Evolutionary conservation across 257 asterid species (phyloP), one percentile per base, ranked within the genome.

Genomic region (Salvia splendens): DNA sequence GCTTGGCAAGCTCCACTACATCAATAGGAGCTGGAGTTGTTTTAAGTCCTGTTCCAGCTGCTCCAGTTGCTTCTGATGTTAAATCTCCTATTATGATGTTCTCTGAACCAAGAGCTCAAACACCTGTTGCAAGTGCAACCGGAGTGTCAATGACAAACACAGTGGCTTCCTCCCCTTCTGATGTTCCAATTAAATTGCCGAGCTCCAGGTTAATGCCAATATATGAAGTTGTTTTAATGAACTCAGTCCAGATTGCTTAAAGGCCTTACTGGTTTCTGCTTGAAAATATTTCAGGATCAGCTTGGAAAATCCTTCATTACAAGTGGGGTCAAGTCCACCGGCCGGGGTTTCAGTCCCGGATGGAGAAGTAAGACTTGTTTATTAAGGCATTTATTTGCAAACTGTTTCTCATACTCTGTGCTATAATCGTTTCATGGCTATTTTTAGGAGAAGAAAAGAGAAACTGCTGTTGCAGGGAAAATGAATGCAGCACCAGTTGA

Each of bases 291-390:
- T n/a, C n/a, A n/a, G n/a, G n/a, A n/a, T n/a, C n/a, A n/a, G n/a
- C 74, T 4, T 28, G 61, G 92, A 80, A 60, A 83, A 65, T 75
- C 70, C 59, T 63, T 73, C 91, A 43, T 69, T 84, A 51, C 82
- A 69, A 61, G 77, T 42, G 74, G 80, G 77, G 46, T 68, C 33
- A 45, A 79, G 79, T 73, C 77, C 97, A 52, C 67, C 49, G 16
- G 86, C 61, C 67, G 92, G 81, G 80, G 82, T 91, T 74, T 85
- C 87, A 49, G 12, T 80, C 46, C 85, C 78, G 77, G 94, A 85
- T 71, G 70, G 65, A 56, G 97, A 85, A 96, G 98, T 90, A 82
- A 32, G 60, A 24, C 40, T 64, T 24, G 42, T 45, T 74, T 65
- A 65, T 55, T 38, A 12, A 50, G 47, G 33, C 55, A 60, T 64